phyloP scores from a whole-genome alignment of 225 moss, liverwort and hornwort species.

The Neckera pumila region DNA sequence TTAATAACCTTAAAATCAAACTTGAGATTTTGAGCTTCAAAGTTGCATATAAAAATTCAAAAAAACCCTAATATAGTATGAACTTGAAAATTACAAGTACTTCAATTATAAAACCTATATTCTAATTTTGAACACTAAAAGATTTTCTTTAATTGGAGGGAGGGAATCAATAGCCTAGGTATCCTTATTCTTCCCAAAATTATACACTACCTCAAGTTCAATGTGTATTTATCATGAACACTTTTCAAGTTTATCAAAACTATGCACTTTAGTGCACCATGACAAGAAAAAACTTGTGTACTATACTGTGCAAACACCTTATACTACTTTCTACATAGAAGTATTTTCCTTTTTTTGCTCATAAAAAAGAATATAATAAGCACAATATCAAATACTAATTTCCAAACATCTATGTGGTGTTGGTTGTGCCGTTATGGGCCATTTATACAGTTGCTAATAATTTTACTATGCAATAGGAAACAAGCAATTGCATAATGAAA shows the following conservation, averaged over 20 bases:
- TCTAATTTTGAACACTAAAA: too few relatives aligned
- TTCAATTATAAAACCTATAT: too few relatives aligned
- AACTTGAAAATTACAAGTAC: too few relatives aligned
- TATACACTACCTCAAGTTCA: not conserved
- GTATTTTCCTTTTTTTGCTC: not conserved
- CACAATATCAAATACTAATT: not conserved
- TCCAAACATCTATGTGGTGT: not conserved
- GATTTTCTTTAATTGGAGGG: too few relatives aligned
- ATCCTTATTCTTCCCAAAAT: not conserved
- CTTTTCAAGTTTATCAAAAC: not conserved
- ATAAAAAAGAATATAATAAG: not conserved
- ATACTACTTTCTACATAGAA: not conserved
- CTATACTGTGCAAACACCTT: rapidly evolving
- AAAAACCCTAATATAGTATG: too few relatives aligned
- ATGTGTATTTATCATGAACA: rapidly evolving
- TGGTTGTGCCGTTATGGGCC: rapidly evolving
- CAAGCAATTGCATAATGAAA: not conserved
- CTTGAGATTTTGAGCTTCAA: too few relatives aligned
- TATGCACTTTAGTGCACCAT: not conserved
- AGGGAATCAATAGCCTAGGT: not conserved
- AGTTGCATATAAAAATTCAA: too few relatives aligned
- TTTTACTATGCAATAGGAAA: not conserved
- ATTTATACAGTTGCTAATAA: not conserved
- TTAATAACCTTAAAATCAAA: too few relatives aligned
- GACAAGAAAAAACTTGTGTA: not conserved